Conservation (phyloP, 2,329 filamentous ascomycete genomes). For the Botrytis byssoidea region DNA sequence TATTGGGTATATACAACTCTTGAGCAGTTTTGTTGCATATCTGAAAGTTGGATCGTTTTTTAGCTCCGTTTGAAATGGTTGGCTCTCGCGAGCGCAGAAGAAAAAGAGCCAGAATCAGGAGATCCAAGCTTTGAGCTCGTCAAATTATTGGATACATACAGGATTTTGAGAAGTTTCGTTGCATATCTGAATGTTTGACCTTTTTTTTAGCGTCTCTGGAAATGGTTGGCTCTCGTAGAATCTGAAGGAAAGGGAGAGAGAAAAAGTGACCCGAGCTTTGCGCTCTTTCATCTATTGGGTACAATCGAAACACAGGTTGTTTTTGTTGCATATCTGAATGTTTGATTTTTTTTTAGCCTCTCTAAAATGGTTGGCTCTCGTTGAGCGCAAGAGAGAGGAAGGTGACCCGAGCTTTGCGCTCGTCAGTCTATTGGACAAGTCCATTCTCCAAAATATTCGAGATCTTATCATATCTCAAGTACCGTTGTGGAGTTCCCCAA, state of each 20-base stretch:
- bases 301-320: background rate
- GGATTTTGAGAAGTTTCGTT: background rate
- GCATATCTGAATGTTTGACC: background rate
- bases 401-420: background rate
- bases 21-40: background rate
- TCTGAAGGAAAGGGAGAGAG: background rate
- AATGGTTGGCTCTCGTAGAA: background rate
- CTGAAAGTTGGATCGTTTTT: background rate
- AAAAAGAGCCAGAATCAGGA: too few relatives aligned
- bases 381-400: background rate
- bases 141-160: background rate
- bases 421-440: background rate
- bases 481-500: background rate
- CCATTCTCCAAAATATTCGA: background rate
- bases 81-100: background rate
- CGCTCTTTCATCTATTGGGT: background rate
- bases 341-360: too few relatives aligned
- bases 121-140: background rate
- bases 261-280: background rate
- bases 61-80: background rate
- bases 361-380: background rate
- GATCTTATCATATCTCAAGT: background rate
- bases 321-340: background rate
- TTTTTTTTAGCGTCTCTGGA: too few relatives aligned
- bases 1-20: background rate